Conservation (phyloP, 306 rosid genomes). For the Elaeagnus macrophylla region DNA sequence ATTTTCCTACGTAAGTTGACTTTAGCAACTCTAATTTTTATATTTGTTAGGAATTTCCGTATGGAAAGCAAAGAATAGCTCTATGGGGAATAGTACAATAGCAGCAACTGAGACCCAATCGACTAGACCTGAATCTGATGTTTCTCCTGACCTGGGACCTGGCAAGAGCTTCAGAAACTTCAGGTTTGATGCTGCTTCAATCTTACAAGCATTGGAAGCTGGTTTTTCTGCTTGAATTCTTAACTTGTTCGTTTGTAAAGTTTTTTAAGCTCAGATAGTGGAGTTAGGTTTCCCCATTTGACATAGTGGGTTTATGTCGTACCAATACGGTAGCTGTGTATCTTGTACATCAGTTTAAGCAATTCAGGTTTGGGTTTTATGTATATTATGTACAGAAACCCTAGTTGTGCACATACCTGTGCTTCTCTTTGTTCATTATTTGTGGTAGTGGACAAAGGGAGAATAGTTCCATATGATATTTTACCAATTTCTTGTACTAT, state of each 20-base stretch:
- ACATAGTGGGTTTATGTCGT: not conserved
- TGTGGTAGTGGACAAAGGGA: slow-evolving; percentile 3
- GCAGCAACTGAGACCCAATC: slow-evolving; percentile 44
- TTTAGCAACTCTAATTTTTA: slow-evolving; percentile 19
- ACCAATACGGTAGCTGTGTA: not conserved
- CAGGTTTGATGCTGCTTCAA: slow-evolving; percentile 50
- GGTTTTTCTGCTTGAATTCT: slow-evolving; percentile 43
- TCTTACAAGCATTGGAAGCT: slow-evolving; percentile 67
- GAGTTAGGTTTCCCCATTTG: slow-evolving; percentile 18
- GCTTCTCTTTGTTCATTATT: slow-evolving; percentile 13
- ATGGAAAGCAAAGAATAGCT: slow-evolving; percentile 74
- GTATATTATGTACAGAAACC: slow-evolving; percentile 48
- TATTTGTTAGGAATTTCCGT: slow-evolving; percentile 52
- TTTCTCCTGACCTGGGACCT: slow-evolving; percentile 37
- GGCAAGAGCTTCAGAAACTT: slow-evolving; percentile 70
- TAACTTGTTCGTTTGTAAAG: slow-evolving; percentile 28
- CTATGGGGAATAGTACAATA: slow-evolving; percentile 45
- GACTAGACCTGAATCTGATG: slow-evolving; percentile 44
- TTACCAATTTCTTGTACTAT: not conserved
- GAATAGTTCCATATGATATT: not conserved
- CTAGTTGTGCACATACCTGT: slow-evolving; percentile 19
- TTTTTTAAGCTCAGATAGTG: slow-evolving; percentile 14
- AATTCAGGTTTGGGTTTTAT: slow-evolving; percentile 33
- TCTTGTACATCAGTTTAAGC: slow-evolving; percentile 27
- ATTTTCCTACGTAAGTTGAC: not conserved